phyloP scores from a whole-genome alignment of 257 asterid species.

The Galeopsis tetrahit region DNA sequence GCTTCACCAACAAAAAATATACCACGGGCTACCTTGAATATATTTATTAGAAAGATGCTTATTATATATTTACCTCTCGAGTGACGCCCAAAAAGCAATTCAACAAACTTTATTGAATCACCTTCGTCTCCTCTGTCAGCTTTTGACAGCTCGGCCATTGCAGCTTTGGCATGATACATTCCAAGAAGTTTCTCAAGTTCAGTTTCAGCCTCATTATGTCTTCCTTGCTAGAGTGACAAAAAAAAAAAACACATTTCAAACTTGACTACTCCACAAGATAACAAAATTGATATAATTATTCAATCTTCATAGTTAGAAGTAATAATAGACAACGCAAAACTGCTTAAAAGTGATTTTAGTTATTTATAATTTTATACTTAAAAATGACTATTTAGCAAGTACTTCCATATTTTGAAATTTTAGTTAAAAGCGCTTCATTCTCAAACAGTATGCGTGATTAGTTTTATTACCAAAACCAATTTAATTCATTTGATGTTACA shows the following conservation, averaged over 20 bases:
- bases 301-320: background rate
- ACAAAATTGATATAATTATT: background rate
- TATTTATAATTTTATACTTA: background rate
- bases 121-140: constrained; percentile 71
- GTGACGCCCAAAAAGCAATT: constrained; percentile 74
- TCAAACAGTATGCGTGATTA: background rate
- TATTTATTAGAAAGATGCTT: constrained; percentile 20
- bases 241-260: background rate
- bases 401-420: background rate
- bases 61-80: constrained; percentile 63
- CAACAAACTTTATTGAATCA: constrained; percentile 53
- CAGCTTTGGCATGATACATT: constrained; percentile 66
- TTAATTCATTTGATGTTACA: background rate
- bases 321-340: background rate
- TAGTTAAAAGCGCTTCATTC: background rate
- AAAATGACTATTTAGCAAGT: background rate
- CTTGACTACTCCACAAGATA: background rate
- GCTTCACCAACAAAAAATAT: background rate
- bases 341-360: background rate
- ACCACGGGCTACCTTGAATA: constrained; percentile 5
- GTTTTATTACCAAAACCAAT: constrained; percentile 1
- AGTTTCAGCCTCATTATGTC: constrained; percentile 76
- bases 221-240: constrained; percentile 57
- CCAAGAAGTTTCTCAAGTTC: constrained; percentile 87
- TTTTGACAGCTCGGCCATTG: constrained; percentile 79